phyloP scores from a whole-genome alignment of 2,329 filamentous ascomycete species.

The Hypoxylon rubiginosum region DNA sequence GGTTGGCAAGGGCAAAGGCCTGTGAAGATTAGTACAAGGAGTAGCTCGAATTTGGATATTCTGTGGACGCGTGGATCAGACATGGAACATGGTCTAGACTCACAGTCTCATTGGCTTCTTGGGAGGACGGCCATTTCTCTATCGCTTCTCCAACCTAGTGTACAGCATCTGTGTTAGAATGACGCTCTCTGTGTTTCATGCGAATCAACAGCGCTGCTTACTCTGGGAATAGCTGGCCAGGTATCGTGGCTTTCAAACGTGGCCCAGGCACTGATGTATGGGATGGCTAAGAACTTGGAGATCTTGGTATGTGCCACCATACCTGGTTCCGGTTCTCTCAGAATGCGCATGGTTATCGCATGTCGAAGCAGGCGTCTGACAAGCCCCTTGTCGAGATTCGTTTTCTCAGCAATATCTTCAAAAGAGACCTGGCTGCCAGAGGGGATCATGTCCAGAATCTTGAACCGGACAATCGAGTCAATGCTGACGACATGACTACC shows the following conservation, averaged over 20 bases:
- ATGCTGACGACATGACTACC: conserved; percentile 42
- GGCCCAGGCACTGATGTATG: conserved; percentile 36
- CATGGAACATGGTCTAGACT: conserved; percentile 25
- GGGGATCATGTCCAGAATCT: conserved; percentile 46
- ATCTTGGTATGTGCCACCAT: conserved; percentile 47
- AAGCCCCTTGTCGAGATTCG: conserved; percentile 40
- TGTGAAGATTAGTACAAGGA: conserved; percentile 34
- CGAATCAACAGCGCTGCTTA: conserved; percentile 1
- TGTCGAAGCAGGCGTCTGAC: conserved; percentile 46
- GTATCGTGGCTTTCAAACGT: conserved; percentile 32
- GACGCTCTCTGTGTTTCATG: conserved; percentile 5
- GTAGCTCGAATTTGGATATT: conserved; percentile 7
- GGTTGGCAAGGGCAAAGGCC: conserved; percentile 41
- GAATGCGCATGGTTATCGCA: conserved; percentile 49
- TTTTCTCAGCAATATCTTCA: conserved; percentile 36
- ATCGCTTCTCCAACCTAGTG: conserved; percentile 41
- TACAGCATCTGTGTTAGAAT: conserved; percentile 7
- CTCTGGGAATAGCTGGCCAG: conserved; percentile 39
- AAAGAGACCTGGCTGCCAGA: conserved; percentile 34
- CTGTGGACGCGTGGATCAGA: conserved; percentile 16
- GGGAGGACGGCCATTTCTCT: conserved; percentile 43
- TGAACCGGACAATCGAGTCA: conserved; percentile 45
- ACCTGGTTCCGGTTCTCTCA: conserved; percentile 47
- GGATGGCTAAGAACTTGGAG: conserved; percentile 35
- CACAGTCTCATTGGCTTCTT: conserved; percentile 44